A percentile compares a stretch with the other conserved stretches of the same genome.
phyloP scores from a whole-genome alignment of 2,329 filamentous ascomycete genomes.

The Aspergillus neotritici region DNA sequence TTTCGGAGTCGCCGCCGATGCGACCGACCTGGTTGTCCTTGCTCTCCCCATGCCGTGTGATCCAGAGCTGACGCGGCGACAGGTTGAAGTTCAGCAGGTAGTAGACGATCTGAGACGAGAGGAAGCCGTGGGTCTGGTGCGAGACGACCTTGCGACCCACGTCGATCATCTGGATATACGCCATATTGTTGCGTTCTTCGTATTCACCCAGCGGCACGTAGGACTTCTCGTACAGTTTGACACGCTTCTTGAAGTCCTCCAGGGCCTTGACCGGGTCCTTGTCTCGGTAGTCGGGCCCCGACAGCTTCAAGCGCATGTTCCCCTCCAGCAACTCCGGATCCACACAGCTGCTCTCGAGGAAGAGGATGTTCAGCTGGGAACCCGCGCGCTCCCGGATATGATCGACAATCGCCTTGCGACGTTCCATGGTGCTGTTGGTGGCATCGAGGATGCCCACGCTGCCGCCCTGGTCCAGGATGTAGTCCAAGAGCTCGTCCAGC shows the following conservation, averaged over 20 bases:
- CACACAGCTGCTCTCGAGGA: constrained; percentile 89
- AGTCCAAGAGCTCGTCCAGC: constrained; percentile 84
- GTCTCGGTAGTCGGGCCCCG: constrained; percentile 89
- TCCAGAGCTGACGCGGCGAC: constrained; percentile 93
- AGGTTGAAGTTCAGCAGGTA: constrained; percentile 97
- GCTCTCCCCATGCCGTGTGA: constrained; percentile 90
- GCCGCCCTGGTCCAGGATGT: constrained; percentile 73
- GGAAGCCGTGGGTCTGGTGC: constrained; percentile 83
- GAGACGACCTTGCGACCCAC: constrained; percentile 91
- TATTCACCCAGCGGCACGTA: constrained; percentile 87
- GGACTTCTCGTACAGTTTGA: constrained; percentile 87
- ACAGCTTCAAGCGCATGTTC: constrained; percentile 95
- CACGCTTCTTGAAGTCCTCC: constrained; percentile 85
- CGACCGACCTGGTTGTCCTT: constrained; percentile 79
- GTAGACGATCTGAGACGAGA: constrained; percentile 86
- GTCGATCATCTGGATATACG: constrained; percentile 97
- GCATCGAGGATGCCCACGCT: constrained; percentile 94
- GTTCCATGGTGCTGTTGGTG: constrained; percentile 88
- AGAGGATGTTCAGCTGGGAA: constrained; percentile 79
- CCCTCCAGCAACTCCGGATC: constrained; percentile 81
- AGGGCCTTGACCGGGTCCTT: constrained; percentile 83
- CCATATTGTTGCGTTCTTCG: constrained; percentile 84
- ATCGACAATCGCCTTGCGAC: constrained; percentile 76
- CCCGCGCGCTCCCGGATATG: constrained; percentile 78
- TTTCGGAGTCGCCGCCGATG: constrained; percentile 81